A percentile compares a stretch with the other conserved stretches of the same genome.
phyloP scores from a whole-genome alignment of 371 early-diverging fungal species.

The Apophysomyces elegans region DNA sequence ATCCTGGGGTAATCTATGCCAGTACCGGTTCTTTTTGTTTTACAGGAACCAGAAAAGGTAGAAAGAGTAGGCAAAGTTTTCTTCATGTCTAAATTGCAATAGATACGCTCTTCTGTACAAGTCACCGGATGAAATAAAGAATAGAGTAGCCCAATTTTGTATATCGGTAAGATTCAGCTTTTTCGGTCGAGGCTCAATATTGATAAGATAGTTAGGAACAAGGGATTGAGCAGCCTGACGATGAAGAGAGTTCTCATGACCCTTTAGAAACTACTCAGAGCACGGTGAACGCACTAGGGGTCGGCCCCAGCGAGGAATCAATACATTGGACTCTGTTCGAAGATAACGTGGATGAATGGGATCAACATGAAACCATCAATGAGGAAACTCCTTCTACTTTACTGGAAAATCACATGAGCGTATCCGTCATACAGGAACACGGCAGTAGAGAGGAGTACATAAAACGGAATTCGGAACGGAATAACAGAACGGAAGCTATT shows the following conservation, averaged over 20 bases:
- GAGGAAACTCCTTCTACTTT: background rate
- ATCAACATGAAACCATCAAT: background rate
- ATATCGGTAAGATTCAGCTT: constrained; percentile 12
- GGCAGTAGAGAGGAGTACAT: background rate
- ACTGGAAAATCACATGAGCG: background rate
- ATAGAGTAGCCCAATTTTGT: constrained; percentile 12
- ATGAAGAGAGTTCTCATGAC: background rate
- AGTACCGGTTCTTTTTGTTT: constrained; percentile 21
- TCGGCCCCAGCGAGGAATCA: background rate
- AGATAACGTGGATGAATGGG: background rate
- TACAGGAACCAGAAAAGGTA: constrained; percentile 19
- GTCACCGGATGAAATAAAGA: constrained; percentile 3
- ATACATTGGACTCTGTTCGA: background rate
- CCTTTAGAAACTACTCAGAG: no score
- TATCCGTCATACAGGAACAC: no score
- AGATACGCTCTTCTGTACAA: constrained; percentile 16
- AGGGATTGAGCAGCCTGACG: constrained; percentile 1
- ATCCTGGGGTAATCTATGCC: constrained; percentile 13
- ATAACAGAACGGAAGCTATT: background rate
- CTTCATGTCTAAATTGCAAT: background rate
- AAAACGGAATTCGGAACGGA: background rate
- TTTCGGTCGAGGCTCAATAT: background rate
- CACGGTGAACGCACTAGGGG: background rate
- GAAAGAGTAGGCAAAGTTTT: background rate
- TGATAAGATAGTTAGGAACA: background rate